phyloP scores from a whole-genome alignment of 2,329 filamentous ascomycete genomes.

The Microdochium bolleyi region DNA sequence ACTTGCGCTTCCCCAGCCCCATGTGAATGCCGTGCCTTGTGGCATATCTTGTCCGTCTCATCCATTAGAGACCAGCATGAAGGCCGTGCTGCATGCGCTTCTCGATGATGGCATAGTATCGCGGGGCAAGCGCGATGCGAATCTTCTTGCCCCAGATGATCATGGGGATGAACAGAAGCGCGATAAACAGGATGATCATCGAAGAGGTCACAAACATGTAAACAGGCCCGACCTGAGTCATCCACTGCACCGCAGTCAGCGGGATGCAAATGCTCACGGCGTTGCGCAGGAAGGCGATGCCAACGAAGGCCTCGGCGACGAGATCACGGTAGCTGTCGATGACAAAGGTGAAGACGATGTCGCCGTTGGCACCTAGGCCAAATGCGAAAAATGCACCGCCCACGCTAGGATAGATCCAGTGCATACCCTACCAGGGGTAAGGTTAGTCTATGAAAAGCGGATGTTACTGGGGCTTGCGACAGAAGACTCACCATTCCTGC shows the following conservation, averaged over 20 bases:
- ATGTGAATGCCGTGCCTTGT: no score
- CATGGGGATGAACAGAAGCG: slow-evolving; percentile 2
- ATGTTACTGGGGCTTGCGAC: background rate
- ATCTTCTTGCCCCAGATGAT: slow-evolving; percentile 5
- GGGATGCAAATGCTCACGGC: slow-evolving; percentile 20
- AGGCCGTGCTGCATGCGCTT: slow-evolving; percentile 1
- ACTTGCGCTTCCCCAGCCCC: background rate
- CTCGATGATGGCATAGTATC: slow-evolving; percentile 2
- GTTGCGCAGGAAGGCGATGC: slow-evolving; percentile 21
- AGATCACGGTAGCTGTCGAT: slow-evolving; percentile 27
- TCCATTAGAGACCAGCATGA: background rate
- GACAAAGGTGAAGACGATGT: slow-evolving; percentile 24
- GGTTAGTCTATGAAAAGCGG: background rate
- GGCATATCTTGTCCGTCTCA: no score
- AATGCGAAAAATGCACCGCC: slow-evolving; percentile 27
- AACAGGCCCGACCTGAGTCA: slow-evolving; percentile 6
- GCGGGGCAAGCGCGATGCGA: background rate
- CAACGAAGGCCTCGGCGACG: slow-evolving; percentile 18
- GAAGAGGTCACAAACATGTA: slow-evolving; percentile 5
- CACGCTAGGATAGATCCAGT: slow-evolving; percentile 30
- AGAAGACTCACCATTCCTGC: slow-evolving; percentile 20
- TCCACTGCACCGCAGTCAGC: slow-evolving; percentile 20
- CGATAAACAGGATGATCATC: slow-evolving; percentile 1
- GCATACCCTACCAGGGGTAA: slow-evolving; percentile 24
- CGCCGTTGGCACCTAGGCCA: slow-evolving; percentile 27